phyloP scores from a whole-genome alignment of 345 rosid species.

The Abelmoschus esculentus region DNA sequence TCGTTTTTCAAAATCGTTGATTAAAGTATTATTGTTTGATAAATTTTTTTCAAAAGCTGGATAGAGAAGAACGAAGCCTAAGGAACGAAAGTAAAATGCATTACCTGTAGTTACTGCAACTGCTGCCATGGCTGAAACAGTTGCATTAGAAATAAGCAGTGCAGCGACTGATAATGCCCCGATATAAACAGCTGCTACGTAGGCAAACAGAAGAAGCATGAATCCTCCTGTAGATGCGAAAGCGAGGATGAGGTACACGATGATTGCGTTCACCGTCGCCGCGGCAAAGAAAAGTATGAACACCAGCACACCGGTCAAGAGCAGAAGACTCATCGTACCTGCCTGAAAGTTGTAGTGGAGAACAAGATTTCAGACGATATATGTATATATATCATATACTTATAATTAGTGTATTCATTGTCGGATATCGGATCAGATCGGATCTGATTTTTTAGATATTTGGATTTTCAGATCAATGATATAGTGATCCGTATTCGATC shows the following conservation, averaged over 20 bases:
- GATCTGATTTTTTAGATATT: too few species aligned
- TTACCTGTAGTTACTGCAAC: constrained; percentile 58
- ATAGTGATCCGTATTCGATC: too few species aligned
- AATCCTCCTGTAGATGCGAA: constrained; percentile 81
- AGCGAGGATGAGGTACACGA: constrained; percentile 67
- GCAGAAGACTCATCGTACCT: constrained; percentile 57
- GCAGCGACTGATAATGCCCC: constrained; percentile 69
- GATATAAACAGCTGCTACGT: constrained; percentile 58
- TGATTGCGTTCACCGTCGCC: constrained; percentile 34
- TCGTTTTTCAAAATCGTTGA: too few species aligned
- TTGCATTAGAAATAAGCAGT: constrained; percentile 60
- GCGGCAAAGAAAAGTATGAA: constrained; percentile 76
- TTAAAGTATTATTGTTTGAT: too few species aligned
- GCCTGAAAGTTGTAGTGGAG: constrained; percentile 35
- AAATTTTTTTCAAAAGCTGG: too few species aligned
- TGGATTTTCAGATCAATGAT: too few species aligned
- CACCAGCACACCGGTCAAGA: constrained; percentile 58
- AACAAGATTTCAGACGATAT: too few species aligned
- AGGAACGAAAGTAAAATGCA: too few species aligned
- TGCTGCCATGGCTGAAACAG: constrained; percentile 51
- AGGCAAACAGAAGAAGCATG: constrained; percentile 67
- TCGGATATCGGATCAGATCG: too few species aligned
- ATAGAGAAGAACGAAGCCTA: too few species aligned
- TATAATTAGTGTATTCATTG: too few species aligned
- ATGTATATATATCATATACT: too few species aligned